phyloP scores from a whole-genome alignment of 2,329 filamentous ascomycete species.

The Talaromyces amestolkiae region DNA sequence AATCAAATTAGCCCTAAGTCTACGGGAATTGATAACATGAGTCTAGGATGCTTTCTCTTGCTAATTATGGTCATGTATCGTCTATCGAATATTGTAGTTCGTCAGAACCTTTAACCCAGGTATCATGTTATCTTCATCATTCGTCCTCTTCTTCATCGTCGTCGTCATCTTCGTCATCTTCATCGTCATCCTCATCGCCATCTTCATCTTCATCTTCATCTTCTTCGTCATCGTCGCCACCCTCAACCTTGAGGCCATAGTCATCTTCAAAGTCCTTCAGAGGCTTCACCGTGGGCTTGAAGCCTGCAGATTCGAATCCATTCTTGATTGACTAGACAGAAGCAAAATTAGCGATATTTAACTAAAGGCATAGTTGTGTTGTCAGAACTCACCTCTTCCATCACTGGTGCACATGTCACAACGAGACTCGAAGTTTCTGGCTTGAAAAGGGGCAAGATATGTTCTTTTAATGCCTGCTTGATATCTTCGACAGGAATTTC shows the following conservation, averaged over 20 bases:
- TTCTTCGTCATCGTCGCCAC: constrained; percentile 53
- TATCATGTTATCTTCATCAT: not conserved
- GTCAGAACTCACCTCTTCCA: constrained; percentile 69
- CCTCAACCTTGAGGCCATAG: constrained; percentile 71
- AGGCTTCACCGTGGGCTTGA: constrained; percentile 70
- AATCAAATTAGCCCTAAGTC: not conserved
- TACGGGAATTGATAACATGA: not conserved
- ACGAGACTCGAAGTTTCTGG: constrained; percentile 79
- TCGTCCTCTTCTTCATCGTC: constrained; percentile 23
- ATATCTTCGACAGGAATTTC: constrained; percentile 75
- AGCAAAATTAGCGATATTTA: constrained; percentile 22
- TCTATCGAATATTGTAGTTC: constrained; percentile 1
- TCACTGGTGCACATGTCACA: constrained; percentile 79
- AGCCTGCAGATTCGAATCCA: constrained; percentile 72
- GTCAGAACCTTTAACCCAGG: not conserved
- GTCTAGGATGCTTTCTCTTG: not conserved
- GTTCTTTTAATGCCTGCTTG: constrained; percentile 66
- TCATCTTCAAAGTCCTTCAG: constrained; percentile 83
- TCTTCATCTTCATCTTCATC: constrained; percentile 47
- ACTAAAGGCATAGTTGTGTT: constrained; percentile 10
- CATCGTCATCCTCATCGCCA: constrained; percentile 37
- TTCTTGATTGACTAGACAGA: constrained; percentile 65
- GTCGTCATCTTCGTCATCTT: constrained; percentile 42
- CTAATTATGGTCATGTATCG: not conserved
- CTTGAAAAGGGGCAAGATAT: constrained; percentile 77